phyloP scores from a whole-genome alignment of 768 basidiomycete genomes.

The Pilatotrama ljubarskyi region DNA sequence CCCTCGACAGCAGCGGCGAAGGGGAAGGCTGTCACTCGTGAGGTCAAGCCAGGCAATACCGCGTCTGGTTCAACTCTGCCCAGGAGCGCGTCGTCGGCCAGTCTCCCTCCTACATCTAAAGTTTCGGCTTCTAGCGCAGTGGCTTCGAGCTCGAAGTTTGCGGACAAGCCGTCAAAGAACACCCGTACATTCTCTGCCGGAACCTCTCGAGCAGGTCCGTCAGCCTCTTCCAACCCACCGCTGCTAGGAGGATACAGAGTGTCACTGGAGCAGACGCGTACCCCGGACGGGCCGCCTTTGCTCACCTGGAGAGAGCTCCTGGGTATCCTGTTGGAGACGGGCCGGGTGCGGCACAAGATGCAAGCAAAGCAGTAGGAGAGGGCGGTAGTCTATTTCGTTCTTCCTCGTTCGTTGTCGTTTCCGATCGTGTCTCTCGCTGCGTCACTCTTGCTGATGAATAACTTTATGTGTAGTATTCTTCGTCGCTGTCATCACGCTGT shows the following conservation, averaged over 20 bases:
- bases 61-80: not conserved
- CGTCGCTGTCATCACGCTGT: no score
- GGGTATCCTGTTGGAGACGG: slow-evolving; percentile 16
- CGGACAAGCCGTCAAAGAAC: not conserved
- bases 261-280: slow-evolving; percentile 3
- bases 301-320: slow-evolving; percentile 13
- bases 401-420: no score
- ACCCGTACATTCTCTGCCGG: not conserved
- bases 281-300: slow-evolving; percentile 17
- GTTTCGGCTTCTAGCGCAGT: no score
- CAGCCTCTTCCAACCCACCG: not conserved
- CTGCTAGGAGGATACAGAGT: not conserved
- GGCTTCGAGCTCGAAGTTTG: not conserved
- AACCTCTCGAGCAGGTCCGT: not conserved
- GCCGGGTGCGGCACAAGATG: slow-evolving; percentile 8
- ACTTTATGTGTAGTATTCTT: no score
- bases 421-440: no score
- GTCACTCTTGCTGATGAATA: no score
- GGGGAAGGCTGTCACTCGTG: not conserved
- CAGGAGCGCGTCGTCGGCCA: no score
- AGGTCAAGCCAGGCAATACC: not conserved
- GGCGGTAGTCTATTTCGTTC: no score
- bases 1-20: not conserved
- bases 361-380: not conserved
- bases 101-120: no score